A percentile compares a stretch with the other conserved stretches of the same genome.
These are phyloP conservation scores for Starmerella ratchasimensis DNA, from an alignment of 805 yeast genomes.

Conservation along the genomic window DNA sequence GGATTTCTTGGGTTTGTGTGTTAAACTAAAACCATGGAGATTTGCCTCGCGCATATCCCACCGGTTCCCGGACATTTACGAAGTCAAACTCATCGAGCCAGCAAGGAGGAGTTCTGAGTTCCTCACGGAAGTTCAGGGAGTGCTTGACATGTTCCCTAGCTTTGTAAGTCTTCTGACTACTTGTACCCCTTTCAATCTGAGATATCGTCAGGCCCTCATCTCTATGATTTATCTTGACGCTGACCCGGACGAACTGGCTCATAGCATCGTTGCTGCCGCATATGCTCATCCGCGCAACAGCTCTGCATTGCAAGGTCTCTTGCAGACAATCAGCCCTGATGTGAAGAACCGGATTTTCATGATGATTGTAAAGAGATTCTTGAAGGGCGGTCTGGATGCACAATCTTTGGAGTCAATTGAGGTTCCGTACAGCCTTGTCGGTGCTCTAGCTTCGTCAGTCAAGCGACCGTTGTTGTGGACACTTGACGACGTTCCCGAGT, in stretches of 20 bases:
- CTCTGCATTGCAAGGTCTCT: conserved; percentile 11
- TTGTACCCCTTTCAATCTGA: conserved; percentile 16
- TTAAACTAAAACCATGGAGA: conserved; percentile 2
- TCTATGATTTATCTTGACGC: conserved; percentile 2
- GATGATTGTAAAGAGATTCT: conserved; percentile 6
- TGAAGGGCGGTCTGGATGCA: conserved; percentile 3
- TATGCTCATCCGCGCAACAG: conserved; percentile 7
- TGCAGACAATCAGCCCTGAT: conserved; percentile 6
- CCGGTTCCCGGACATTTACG: conserved; percentile 9
- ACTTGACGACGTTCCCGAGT: conserved; percentile 6
- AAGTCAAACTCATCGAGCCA: conserved; percentile 8
- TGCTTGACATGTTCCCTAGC: background rate
- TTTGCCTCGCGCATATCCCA: conserved; percentile 11
- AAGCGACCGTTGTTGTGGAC: conserved; percentile 8
- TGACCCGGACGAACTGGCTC: conserved; percentile 4
- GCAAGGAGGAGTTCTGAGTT: conserved; percentile 1
- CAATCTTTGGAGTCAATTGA: conserved; percentile 4
- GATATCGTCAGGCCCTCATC: conserved; percentile 14
- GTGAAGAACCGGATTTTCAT: conserved; percentile 9
- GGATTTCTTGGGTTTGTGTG: conserved; percentile 6
- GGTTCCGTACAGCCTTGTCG: conserved; percentile 6
- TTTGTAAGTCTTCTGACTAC: conserved; percentile 9
- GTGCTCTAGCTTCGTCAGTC: conserved; percentile 7
- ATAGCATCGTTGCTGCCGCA: conserved; percentile 10
- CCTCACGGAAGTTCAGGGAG: conserved; percentile 2